phyloP scores from a whole-genome alignment of 2,329 filamentous ascomycete genomes.

The Tympanopsis confertula region DNA sequence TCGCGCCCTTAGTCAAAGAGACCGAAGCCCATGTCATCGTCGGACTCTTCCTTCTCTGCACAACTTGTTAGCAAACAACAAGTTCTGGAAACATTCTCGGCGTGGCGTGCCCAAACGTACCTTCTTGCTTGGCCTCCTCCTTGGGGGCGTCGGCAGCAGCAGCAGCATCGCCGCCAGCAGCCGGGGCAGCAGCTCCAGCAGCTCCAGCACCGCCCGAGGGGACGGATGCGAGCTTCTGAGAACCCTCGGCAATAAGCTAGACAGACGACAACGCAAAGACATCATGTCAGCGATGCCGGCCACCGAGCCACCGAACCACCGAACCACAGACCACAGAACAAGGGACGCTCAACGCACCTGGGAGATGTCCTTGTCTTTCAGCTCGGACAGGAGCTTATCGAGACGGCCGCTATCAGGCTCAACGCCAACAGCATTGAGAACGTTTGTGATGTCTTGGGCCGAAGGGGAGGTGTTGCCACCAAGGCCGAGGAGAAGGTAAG shows the following conservation, averaged over 20 bases:
- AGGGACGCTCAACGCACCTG: slow-evolving; percentile 48
- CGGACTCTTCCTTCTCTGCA: slow-evolving; percentile 56
- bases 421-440: slow-evolving; percentile 88
- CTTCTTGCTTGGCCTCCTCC: slow-evolving; percentile 68
- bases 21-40: slow-evolving; percentile 69
- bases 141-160: slow-evolving; percentile 50
- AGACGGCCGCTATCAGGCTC: slow-evolving; percentile 85
- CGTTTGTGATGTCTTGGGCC: slow-evolving; percentile 71
- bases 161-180: slow-evolving; percentile 54
- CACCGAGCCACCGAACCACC: background rate
- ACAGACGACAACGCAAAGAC: slow-evolving; percentile 3
- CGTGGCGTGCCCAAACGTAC: slow-evolving; percentile 46
- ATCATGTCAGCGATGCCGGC: slow-evolving; percentile 8
- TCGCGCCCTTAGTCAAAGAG: slow-evolving; percentile 54
- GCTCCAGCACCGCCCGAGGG: slow-evolving; percentile 79
- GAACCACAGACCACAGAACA: background rate
- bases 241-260: slow-evolving; percentile 82
- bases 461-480: slow-evolving; percentile 86
- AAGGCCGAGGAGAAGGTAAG: slow-evolving; percentile 93
- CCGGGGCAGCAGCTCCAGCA: slow-evolving; percentile 55
- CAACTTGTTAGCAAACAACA: slow-evolving; percentile 10
- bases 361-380: slow-evolving; percentile 83
- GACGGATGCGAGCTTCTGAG: slow-evolving; percentile 91
- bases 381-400: slow-evolving; percentile 76
- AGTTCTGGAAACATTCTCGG: slow-evolving; percentile 2